Conservation (phyloP, 495 filamentous ascomycete genomes). For the Cudoniella acicularis region DNA sequence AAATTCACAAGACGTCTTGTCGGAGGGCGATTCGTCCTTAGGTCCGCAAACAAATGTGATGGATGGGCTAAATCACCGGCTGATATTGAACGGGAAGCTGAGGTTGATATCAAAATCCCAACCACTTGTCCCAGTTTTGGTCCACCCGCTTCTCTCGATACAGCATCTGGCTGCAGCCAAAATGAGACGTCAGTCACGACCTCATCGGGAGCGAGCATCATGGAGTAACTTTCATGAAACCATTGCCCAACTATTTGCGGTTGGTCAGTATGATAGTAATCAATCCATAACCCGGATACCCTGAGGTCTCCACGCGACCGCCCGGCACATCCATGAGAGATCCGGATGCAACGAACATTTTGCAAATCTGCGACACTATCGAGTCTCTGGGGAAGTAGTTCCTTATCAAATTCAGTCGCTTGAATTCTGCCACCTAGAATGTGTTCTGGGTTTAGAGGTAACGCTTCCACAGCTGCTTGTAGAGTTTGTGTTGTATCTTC, state of each 20-base stretch:
- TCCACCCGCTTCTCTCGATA: not conserved
- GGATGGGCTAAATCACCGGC: not conserved
- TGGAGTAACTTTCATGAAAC: not conserved
- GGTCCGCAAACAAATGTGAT: too few species aligned
- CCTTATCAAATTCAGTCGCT: not conserved
- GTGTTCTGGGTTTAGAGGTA: not conserved
- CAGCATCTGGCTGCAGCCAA: not conserved
- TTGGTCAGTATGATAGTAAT: not conserved
- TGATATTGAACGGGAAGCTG: not conserved
- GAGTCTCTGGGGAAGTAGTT: not conserved
- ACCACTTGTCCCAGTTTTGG: not conserved
- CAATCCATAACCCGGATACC: not conserved
- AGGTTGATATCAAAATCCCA: not conserved
- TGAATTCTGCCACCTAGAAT: not conserved
- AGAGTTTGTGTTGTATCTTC: not conserved
- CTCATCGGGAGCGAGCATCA: not conserved
- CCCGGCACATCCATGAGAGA: not conserved
- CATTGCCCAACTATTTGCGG: not conserved
- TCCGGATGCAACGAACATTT: not conserved
- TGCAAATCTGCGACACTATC: not conserved
- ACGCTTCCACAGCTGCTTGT: not conserved
- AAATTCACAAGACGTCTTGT: not conserved
- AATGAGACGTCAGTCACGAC: not conserved
- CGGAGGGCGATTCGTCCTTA: too few species aligned
- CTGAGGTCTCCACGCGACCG: not conserved